A percentile compares a stretch with the other conserved stretches of the same genome.
phyloP scores from a whole-genome alignment of 176 grass and related monocot species.

The Raddia distichophylla region DNA sequence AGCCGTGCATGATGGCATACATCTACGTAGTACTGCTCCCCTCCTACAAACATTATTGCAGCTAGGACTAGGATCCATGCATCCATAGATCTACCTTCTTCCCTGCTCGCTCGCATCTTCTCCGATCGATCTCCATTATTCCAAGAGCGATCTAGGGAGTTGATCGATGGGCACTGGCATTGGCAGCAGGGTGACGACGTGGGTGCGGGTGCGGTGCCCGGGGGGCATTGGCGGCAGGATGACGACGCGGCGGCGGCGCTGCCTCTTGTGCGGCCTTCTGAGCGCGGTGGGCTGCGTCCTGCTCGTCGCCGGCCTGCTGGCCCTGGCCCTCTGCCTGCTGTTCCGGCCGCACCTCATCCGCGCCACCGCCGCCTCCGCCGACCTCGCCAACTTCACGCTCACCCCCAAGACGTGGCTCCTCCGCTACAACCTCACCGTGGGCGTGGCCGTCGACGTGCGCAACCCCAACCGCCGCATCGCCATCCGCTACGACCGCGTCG shows the following conservation, averaged over 20 bases:
- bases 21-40: too few relatives aligned
- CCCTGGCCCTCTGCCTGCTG: conserved; percentile 34
- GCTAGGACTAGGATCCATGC: too few relatives aligned
- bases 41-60: too few relatives aligned
- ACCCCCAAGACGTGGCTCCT: conserved; percentile 34
- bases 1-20: too few relatives aligned
- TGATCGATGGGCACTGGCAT: neutral
- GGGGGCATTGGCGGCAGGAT: neutral
- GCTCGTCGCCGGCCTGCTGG: conserved; percentile 20
- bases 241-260: conserved; percentile 37
- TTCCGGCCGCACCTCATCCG: conserved; percentile 49
- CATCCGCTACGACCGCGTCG: conserved; percentile 40
- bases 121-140: too few relatives aligned
- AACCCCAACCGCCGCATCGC: conserved; percentile 44
- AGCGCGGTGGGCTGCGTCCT: conserved; percentile 29
- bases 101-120: too few relatives aligned
- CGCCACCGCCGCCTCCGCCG: conserved; percentile 27
- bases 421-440: conserved; percentile 43
- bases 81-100: too few relatives aligned
- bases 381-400: conserved; percentile 33
- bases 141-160: too few relatives aligned
- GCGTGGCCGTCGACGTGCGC: neutral
- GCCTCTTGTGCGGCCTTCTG: conserved; percentile 27
- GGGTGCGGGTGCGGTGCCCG: too few relatives aligned
- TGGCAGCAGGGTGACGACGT: too few relatives aligned